A percentile compares a stretch with the other conserved stretches of the same genome.
Conservation (phyloP, 2,329 filamentous ascomycete genomes). For the Cryphonectria parasitica region DNA sequence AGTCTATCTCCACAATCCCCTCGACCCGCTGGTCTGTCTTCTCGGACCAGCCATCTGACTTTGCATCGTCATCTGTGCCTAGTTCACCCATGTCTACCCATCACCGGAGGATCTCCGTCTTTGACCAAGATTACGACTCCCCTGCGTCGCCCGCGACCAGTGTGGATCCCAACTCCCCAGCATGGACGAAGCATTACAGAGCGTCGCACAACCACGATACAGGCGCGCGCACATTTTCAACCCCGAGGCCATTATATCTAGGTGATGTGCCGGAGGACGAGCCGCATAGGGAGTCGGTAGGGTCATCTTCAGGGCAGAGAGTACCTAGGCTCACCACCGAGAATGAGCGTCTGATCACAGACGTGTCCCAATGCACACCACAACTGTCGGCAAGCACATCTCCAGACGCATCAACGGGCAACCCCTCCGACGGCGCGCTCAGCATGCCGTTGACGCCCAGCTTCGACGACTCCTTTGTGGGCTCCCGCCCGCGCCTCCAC, state of each 20-base stretch:
- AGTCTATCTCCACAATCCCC: slow-evolving; percentile 56
- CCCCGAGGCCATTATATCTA: slow-evolving; percentile 38
- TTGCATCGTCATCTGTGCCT: slow-evolving; percentile 72
- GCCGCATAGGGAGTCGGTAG: slow-evolving; percentile 33
- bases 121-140: slow-evolving; percentile 73
- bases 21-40: slow-evolving; percentile 68
- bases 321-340: slow-evolving; percentile 32
- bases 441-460: slow-evolving; percentile 20
- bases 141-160: slow-evolving; percentile 84
- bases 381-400: slow-evolving; percentile 37
- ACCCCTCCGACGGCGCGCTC: slow-evolving; percentile 32
- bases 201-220: slow-evolving; percentile 54
- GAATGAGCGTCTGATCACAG: slow-evolving; percentile 37
- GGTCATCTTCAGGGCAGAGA: slow-evolving; percentile 3
- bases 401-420: slow-evolving; percentile 42
- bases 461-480: slow-evolving; percentile 36
- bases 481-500: slow-evolving; percentile 41
- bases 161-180: slow-evolving; percentile 67
- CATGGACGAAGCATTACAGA: slow-evolving; percentile 54
- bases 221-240: slow-evolving; percentile 54
- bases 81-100: slow-evolving; percentile 73
- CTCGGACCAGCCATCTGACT: slow-evolving; percentile 64
- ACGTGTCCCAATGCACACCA: slow-evolving; percentile 37
- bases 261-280: slow-evolving; percentile 24
- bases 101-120: slow-evolving; percentile 73